Evolutionary conservation across 495 filamentous ascomycete genomes (phyloP).

Genomic region (Penicillium atrosanguineum): DNA sequence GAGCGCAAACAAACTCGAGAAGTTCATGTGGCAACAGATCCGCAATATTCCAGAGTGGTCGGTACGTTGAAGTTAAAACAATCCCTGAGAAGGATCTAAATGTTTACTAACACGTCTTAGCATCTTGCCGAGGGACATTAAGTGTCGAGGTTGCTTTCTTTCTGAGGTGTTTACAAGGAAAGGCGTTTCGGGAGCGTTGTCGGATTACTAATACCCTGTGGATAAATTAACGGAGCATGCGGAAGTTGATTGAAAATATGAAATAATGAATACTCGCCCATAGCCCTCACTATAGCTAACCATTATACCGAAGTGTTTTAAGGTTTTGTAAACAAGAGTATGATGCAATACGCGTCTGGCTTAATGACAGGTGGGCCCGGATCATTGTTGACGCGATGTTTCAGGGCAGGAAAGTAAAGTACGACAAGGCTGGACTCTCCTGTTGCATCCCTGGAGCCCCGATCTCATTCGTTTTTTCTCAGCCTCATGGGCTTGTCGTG

Average conservation of each 20-base stretch:
- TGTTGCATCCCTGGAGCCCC: constrained; percentile 16
- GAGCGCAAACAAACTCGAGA: constrained; percentile 91
- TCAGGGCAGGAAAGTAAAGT: constrained; percentile 11
- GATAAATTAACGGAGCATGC: constrained; percentile 17
- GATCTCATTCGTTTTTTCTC: constrained; percentile 15
- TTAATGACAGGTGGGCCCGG: constrained; percentile 19
- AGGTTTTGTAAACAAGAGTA: neutral
- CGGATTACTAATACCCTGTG: constrained; percentile 26
- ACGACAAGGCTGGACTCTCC: constrained; percentile 11
- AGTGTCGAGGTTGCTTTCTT: constrained; percentile 5
- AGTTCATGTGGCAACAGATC: constrained; percentile 94
- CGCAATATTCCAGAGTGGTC: constrained; percentile 95
- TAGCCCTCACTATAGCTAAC: neutral
- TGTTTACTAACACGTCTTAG: constrained; percentile 22
- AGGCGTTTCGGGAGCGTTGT: constrained; percentile 18
- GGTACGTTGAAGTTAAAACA: constrained; percentile 43
- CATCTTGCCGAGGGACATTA: constrained; percentile 49
- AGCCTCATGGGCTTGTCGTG: constrained; percentile 3
- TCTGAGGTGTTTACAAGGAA: constrained; percentile 17
- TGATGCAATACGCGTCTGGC: constrained; percentile 22
- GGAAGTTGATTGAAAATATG: neutral
- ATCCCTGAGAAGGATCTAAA: neutral
- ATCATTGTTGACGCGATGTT: constrained; percentile 20
- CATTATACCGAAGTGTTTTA: neutral
- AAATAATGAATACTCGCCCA: neutral